Evolutionary conservation across 192 early-diverging fungal species (phyloP).

Genomic region (Coemansia sp.): DNA sequence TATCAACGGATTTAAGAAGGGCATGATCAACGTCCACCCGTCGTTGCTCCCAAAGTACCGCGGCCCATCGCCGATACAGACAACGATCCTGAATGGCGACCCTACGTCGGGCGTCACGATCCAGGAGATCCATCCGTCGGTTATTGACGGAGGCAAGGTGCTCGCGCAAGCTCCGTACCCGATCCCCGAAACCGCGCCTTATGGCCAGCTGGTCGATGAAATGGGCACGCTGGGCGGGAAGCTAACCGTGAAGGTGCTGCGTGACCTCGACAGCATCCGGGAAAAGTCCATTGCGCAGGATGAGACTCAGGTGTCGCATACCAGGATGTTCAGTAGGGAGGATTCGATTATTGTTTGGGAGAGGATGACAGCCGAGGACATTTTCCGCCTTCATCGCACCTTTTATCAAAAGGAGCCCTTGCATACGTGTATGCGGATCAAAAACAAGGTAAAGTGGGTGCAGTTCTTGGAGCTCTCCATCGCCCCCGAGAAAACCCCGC

Average conservation of each 20-base stretch:
- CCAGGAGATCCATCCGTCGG: conserved; percentile 72
- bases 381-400: conserved; percentile 68
- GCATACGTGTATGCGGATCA: conserved; percentile 31
- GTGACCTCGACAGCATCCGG: conserved; percentile 36
- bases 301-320: conserved; percentile 59
- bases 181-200: not conserved
- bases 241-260: conserved; percentile 13
- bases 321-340: conserved; percentile 64
- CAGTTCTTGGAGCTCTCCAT: conserved; percentile 26
- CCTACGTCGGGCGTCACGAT: conserved; percentile 76
- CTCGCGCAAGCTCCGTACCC: conserved; percentile 58
- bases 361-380: conserved; percentile 57
- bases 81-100: conserved; percentile 78
- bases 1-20: conserved; percentile 64
- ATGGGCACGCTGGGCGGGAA: conserved; percentile 18
- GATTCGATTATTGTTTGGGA: conserved; percentile 62
- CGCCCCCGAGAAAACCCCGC: not conserved
- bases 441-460: conserved; percentile 29
- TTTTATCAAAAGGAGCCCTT: conserved; percentile 41
- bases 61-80: conserved; percentile 89
- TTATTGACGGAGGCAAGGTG: conserved; percentile 86
- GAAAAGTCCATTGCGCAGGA: conserved; percentile 63
- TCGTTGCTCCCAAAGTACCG: conserved; percentile 89
- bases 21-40: conserved; percentile 90
- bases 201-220: conserved; percentile 8